A percentile compares a stretch with the other conserved stretches of the same genome.
Evolutionary conservation across 148 eudicot species (phyloP).

Genomic region (Chenopodium album): DNA sequence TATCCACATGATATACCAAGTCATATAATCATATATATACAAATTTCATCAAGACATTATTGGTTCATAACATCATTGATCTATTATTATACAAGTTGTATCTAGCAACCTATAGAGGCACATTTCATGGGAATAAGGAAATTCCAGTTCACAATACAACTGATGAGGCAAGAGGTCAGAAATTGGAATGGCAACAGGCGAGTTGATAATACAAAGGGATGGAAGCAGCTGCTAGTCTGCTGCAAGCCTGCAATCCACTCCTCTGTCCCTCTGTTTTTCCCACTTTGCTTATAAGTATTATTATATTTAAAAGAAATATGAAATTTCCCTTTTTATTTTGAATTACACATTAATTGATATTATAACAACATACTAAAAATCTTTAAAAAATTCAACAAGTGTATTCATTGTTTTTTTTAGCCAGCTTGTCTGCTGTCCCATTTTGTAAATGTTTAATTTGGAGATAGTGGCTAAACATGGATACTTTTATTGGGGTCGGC

Average conservation of each 20-base stretch:
- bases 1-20: neutral
- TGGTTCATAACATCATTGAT: no score
- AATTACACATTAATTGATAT: no score
- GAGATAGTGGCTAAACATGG: neutral
- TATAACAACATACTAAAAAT: no score
- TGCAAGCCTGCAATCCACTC: no score
- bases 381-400: neutral
- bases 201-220: neutral
- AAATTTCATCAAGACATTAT: no score
- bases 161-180: neutral
- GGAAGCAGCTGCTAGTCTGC: neutral
- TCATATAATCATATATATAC: no score
- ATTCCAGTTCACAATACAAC: neutral
- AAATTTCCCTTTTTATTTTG: no score
- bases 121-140: neutral
- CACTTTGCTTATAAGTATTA: no score
- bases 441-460: no score
- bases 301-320: no score
- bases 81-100: neutral
- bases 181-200: neutral
- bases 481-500: neutral
- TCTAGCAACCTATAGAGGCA: neutral
- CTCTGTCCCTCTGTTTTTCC: no score
- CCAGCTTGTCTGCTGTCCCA: neutral
- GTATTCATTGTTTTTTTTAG: neutral